Evolutionary conservation across 1,284 basidiomycete genomes (phyloP).

Genomic region (Boletellus dicymbophilus): DNA sequence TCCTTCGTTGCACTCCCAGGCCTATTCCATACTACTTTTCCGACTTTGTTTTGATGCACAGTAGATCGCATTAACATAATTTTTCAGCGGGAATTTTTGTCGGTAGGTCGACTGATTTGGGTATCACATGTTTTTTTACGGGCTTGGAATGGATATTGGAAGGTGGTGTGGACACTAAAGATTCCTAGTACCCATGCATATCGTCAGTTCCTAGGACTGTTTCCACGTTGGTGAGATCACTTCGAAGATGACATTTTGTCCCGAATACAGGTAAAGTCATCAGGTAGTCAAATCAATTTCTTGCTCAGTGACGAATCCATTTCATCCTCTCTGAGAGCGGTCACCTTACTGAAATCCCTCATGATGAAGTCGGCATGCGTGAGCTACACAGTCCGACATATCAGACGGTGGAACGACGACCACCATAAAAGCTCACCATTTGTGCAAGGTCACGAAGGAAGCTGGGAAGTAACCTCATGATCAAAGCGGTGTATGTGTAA

Average conservation of each 20-base stretch:
- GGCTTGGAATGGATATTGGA: too few species aligned
- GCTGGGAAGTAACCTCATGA: slow-evolving; percentile 62
- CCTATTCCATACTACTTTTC: neutral
- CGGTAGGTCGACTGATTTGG: too few species aligned
- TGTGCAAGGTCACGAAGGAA: slow-evolving; percentile 71
- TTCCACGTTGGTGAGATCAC: neutral
- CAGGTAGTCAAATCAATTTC: slow-evolving; percentile 14
- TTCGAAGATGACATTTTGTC: too few species aligned
- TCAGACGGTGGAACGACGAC: slow-evolving; percentile 10
- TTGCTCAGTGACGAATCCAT: slow-evolving; percentile 13
- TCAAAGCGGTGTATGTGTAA: slow-evolving; percentile 62
- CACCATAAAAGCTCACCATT: slow-evolving; percentile 51
- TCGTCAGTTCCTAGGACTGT: neutral
- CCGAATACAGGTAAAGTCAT: neutral
- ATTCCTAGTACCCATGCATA: too few species aligned
- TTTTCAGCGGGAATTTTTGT: too few species aligned
- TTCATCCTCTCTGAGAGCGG: slow-evolving; percentile 47
- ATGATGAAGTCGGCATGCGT: slow-evolving; percentile 50
- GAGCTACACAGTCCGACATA: slow-evolving; percentile 29
- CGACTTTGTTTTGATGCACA: too few species aligned
- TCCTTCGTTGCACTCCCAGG: slow-evolving; percentile 2
- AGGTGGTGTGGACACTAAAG: neutral
- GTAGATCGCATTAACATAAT: too few species aligned
- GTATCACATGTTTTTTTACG: too few species aligned
- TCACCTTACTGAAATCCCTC: slow-evolving; percentile 48